Conservation (phyloP, 257 asterid genomes). For the Nicotiana noctiflora region DNA sequence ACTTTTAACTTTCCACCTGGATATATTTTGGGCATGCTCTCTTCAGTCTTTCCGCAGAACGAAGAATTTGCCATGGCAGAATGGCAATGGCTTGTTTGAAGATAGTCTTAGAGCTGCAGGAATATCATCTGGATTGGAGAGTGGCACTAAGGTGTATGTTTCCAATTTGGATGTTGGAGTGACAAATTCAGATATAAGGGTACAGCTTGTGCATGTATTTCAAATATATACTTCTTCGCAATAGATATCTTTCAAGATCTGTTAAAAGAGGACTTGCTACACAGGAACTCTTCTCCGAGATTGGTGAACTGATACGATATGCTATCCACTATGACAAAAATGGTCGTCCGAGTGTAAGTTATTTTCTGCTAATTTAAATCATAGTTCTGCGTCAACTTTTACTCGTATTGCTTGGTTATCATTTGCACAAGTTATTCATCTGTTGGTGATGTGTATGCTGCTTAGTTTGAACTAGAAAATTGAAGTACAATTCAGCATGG, state of each 20-base stretch:
- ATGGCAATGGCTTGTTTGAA: slow-evolving; percentile 56
- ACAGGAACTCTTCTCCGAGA: slow-evolving; percentile 75
- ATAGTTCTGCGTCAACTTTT: not conserved
- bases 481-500: not conserved
- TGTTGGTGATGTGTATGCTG: not conserved
- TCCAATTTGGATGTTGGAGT: slow-evolving; percentile 65
- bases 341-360: slow-evolving; percentile 77
- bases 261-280: slow-evolving; percentile 31
- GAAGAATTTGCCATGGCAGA: slow-evolving; percentile 66
- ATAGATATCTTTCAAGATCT: slow-evolving; percentile 23
- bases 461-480: not conserved
- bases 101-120: slow-evolving; percentile 75
- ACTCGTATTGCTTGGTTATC: not conserved
- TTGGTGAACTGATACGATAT: slow-evolving; percentile 67
- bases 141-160: slow-evolving; percentile 40
- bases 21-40: slow-evolving; percentile 48
- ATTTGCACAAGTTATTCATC: not conserved
- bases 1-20: slow-evolving; percentile 38
- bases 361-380: not conserved
- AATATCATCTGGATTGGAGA: slow-evolving; percentile 50
- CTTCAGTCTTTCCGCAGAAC: slow-evolving; percentile 64
- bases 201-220: slow-evolving; percentile 27
- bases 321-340: slow-evolving; percentile 65
- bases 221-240: slow-evolving; percentile 17
- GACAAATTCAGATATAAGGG: slow-evolving; percentile 71